phyloP scores from a whole-genome alignment of 164 flowering plant genomes.

The Santalum album region DNA sequence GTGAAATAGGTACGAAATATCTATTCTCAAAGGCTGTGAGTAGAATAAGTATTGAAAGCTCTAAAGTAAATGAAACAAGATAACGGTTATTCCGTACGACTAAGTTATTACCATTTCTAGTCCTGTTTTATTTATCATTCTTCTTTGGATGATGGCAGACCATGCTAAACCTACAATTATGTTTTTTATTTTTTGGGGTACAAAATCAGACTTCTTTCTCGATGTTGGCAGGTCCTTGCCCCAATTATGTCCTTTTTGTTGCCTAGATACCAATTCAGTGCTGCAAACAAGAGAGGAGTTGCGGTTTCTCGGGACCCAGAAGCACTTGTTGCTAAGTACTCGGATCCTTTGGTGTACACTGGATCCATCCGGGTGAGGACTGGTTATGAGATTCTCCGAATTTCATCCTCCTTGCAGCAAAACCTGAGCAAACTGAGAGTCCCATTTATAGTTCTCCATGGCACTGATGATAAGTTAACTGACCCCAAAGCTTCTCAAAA shows the following conservation, averaged over 20 bases:
- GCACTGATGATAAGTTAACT: slow-evolving; percentile 72
- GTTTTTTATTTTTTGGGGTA: too few relatives aligned
- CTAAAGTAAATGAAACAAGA: too few relatives aligned
- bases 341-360: slow-evolving; percentile 82
- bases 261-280: slow-evolving; percentile 61
- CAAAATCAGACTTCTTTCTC: too few relatives aligned
- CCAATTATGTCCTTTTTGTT: slow-evolving; percentile 57
- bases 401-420: slow-evolving; percentile 51
- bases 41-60: too few relatives aligned
- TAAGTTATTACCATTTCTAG: too few relatives aligned
- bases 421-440: slow-evolving; percentile 36
- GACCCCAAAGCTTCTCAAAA: slow-evolving; percentile 64
- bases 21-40: too few relatives aligned
- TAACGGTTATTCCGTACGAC: too few relatives aligned
- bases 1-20: too few relatives aligned
- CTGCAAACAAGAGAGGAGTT: slow-evolving; percentile 52
- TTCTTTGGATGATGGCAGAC: too few relatives aligned
- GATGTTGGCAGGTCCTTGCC: slow-evolving; percentile 53
- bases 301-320: slow-evolving; percentile 71
- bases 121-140: too few relatives aligned
- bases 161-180: too few relatives aligned
- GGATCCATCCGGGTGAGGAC: slow-evolving; percentile 77
- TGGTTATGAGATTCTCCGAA: slow-evolving; percentile 70
- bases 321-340: slow-evolving; percentile 70
- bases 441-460: slow-evolving; percentile 80